Base-by-base conservation (phyloP, 2,329 filamentous ascomycete genomes). In the Colletotrichum brevisporum region DNA sequence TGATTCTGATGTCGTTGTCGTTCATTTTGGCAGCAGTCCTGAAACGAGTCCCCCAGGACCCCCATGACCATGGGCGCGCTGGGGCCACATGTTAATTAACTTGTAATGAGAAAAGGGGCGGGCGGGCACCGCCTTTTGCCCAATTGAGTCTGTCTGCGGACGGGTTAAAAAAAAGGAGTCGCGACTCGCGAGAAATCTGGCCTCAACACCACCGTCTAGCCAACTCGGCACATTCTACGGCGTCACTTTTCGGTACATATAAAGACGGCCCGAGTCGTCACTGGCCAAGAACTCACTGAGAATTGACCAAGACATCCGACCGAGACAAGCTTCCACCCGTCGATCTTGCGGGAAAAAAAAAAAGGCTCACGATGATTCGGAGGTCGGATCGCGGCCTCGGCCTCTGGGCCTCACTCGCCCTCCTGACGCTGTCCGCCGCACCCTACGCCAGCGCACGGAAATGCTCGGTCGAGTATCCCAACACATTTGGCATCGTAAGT, bases 71-170 rank as follows among this genome's bases (percentile, higher is more conserved):
- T 39, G 13, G 36, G 36, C 8, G 13, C 41, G 41, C 41, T 43
- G 13, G 41, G 16, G 41, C 41, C 41, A 43, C 41, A 43, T n/a
- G 41, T 43, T 43, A 43, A 43, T 43, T 43, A 43, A 43, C 41
- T 43, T 8, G 41, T 43, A 43, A 43, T 27, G 21, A 27, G 24
- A 13, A 15, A 26, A 12, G 24, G 12, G 5, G 15, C 27, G 27
- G 36, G 51, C 31, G 51, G 15, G 51, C 51, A 53, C 26, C 51
- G 12, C 24, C 21, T n/a, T n/a, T 50, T 50, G 47, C 18, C 47
- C 47, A 50, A n/a, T n/a, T n/a, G n/a, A n/a, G n/a, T n/a, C n/a
- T n/a, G n/a, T n/a, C n/a, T n/a, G n/a, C n/a, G n/a, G n/a, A n/a
- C n/a, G n/a, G n/a, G n/a, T n/a, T n/a, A n/a, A n/a, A n/a, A n/a